phyloP scores from a whole-genome alignment of 1,284 basidiomycete species.

The Malassezia slooffiae region DNA sequence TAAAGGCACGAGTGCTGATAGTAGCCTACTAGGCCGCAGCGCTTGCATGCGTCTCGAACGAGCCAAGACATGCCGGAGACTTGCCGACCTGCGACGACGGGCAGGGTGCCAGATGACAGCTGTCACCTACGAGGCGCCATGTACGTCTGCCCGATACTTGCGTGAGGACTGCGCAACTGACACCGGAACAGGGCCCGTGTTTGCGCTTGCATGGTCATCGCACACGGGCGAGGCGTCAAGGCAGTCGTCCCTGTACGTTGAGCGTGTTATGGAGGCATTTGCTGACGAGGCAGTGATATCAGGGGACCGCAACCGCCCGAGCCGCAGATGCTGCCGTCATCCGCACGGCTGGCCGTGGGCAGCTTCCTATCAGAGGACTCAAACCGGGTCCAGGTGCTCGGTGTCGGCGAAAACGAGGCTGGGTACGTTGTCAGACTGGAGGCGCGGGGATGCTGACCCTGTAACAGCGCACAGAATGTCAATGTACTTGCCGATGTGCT shows the following conservation, averaged over 20 bases:
- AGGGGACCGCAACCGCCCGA: no score
- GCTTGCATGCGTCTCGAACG: background rate
- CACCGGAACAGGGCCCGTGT: conserved; percentile 31
- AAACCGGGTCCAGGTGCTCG: conserved; percentile 43
- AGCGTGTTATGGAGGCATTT: conserved; percentile 2
- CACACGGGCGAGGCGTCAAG: conserved; percentile 19
- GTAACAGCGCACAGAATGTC: conserved; percentile 15
- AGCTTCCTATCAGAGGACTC: conserved; percentile 42
- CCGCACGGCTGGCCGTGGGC: conserved; percentile 36
- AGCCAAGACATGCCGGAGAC: background rate
- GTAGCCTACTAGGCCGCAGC: background rate
- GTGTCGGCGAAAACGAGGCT: conserved; percentile 21
- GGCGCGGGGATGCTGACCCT: no score
- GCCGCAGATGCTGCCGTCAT: conserved; percentile 21
- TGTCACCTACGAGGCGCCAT: conserved; percentile 24
- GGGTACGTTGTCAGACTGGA: conserved; percentile 8
- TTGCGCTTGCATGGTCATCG: conserved; percentile 38
- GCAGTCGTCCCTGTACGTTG: conserved; percentile 18
- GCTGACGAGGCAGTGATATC: background rate
- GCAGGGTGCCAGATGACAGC: conserved; percentile 8
- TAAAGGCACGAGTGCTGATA: background rate
- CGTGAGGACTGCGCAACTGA: no score
- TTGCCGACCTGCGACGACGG: background rate
- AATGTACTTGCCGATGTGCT: conserved; percentile 35
- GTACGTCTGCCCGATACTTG: conserved; percentile 10